Conservation (phyloP, 192 early-diverging fungal genomes). For the Helicostylum pulchrum region DNA sequence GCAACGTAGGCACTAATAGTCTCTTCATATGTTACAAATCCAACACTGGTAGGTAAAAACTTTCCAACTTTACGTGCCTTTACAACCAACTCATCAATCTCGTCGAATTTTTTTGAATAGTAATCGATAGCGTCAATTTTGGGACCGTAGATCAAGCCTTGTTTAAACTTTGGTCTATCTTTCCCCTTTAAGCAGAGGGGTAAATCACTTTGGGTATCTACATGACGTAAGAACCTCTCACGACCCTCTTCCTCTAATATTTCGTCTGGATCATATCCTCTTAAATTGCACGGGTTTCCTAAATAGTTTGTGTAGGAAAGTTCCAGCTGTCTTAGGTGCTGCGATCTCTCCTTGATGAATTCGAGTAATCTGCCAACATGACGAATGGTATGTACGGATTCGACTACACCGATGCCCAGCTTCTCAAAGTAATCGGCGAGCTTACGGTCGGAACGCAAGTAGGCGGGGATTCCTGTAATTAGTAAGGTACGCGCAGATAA, state of each 20-base stretch:
- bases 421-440: conserved; percentile 67
- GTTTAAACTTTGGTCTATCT: conserved; percentile 40
- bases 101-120: conserved; percentile 51
- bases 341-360: conserved; percentile 51
- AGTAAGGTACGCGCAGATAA: conserved; percentile 63
- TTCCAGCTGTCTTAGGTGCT: conserved; percentile 56
- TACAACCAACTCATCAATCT: conserved; percentile 49
- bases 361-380: conserved; percentile 56
- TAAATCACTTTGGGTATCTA: conserved; percentile 13
- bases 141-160: conserved; percentile 49
- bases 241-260: conserved; percentile 38
- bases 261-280: conserved; percentile 57
- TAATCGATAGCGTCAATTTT: conserved; percentile 68
- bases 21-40: conserved; percentile 78
- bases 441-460: conserved; percentile 47
- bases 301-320: conserved; percentile 52
- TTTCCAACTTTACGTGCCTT: conserved; percentile 45
- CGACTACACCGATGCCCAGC: conserved; percentile 58
- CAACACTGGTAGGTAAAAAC: conserved; percentile 53
- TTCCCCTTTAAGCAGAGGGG: conserved; percentile 16
- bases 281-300: conserved; percentile 67
- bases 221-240: background rate
- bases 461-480: conserved; percentile 62
- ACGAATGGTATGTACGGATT: conserved; percentile 60
- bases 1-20: conserved; percentile 66